These are phyloP conservation scores for Gastrolobium bilobum DNA, from an alignment of 306 rosid genomes.

Conservation along the genomic window DNA sequence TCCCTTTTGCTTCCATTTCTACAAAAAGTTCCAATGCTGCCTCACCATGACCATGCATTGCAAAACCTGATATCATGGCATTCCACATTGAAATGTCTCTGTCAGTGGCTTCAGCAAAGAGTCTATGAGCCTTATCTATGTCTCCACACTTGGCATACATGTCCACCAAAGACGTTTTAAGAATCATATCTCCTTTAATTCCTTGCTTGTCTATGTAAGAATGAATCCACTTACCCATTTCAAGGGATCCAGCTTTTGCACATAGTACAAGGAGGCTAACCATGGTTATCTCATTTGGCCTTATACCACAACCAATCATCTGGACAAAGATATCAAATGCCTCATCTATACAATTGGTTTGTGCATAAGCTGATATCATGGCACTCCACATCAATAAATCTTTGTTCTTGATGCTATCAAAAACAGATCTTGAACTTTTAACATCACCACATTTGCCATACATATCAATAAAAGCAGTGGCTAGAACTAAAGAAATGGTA, in stretches of 20 bases:
- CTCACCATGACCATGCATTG: conserved; percentile 67
- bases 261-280: conserved; percentile 62
- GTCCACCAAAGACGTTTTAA: conserved; percentile 68
- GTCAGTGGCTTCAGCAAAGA: conserved; percentile 50
- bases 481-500: conserved; percentile 59
- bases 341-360: conserved; percentile 47
- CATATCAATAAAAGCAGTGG: conserved; percentile 75
- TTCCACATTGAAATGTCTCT: conserved; percentile 70
- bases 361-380: conserved; percentile 70
- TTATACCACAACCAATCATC: conserved; percentile 59
- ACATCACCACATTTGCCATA: conserved; percentile 73
- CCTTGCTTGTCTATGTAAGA: conserved; percentile 64
- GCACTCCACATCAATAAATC: conserved; percentile 74
- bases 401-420: conserved; percentile 48
- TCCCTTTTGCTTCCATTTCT: conserved; percentile 59
- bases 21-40: conserved; percentile 63
- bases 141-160: conserved; percentile 87
- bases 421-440: conserved; percentile 60
- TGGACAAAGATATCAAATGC: conserved; percentile 55
- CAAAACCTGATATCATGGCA: conserved; percentile 74
- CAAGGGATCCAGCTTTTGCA: conserved; percentile 71
- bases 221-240: conserved; percentile 78
- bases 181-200: conserved; percentile 54
- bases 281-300: conserved; percentile 69
- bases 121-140: conserved; percentile 52